Evolutionary conservation across 129 eudicot species (phyloP), one percentile per base, ranked within the genome.

Genomic region (Flaveria ramosissima): DNA sequence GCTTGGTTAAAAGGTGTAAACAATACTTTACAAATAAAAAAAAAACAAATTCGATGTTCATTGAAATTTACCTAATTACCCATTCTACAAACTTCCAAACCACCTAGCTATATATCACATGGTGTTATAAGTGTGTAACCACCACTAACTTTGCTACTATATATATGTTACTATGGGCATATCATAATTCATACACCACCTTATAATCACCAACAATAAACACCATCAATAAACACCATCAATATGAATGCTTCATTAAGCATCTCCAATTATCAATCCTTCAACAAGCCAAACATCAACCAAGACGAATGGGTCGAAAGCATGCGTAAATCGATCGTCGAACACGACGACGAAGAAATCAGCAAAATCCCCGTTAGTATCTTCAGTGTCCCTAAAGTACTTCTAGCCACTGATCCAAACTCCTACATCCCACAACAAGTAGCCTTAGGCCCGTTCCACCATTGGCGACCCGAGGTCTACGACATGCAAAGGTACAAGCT

Each of bases 381-480:
- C 59, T 89, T 89, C 84, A 61, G 51, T 17, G 91, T 89, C 51
- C 91, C 91, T 0, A 56, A 81, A 65, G 30, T 79, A 45, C 91
- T 89, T 7, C 56, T 84, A 15, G 82, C 70, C 14, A 80, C 72
- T 39, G 67, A 78, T 42, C 91, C 89, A 0, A 82, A 81, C 48
- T 87, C 77, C 53, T 91, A 88, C 80, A 30, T 53, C 9, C 96
- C 96, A 11, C 91, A 91, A 16, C 80, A 76, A 55, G 76, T 86
- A 16, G 83, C 90, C 0, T 65, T 92, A 74, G 97, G 95, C 74
- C 95, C 97, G 0, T 92, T 86, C 30, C 97, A 92, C 73, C 82
- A 75, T 32, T 82, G 81, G 78, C 85, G 92, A 1, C 77, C 78
- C 0, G 92, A 92, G 64, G 88, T 88, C 8, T 77, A 83, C 61